These are phyloP conservation scores for Fomitopsis palustris DNA, from an alignment of 1,284 basidiomycete species.

Conservation along the genomic window DNA sequence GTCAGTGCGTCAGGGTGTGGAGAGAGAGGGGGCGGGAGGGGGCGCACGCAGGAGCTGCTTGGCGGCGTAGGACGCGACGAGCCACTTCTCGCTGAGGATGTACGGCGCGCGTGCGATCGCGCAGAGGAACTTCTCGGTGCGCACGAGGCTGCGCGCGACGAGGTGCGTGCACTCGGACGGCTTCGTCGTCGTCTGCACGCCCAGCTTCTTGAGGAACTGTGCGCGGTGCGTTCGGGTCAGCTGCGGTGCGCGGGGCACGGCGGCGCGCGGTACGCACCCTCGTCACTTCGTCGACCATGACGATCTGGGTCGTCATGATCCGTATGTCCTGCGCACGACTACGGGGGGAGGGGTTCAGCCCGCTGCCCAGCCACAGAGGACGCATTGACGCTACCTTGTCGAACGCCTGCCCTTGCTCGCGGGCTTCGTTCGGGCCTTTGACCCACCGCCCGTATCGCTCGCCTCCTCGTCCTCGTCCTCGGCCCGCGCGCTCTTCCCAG, in stretches of 20 bases:
- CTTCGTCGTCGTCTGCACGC: conserved; percentile 57
- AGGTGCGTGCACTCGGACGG: conserved; percentile 75
- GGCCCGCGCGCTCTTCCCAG: conserved; percentile 13
- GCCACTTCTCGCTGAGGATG: conserved; percentile 68
- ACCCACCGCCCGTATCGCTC: not conserved
- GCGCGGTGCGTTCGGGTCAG: not conserved
- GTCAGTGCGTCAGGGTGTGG: conserved; percentile 1
- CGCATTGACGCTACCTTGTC: not conserved
- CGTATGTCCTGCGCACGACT: conserved; percentile 26
- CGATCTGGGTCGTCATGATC: conserved; percentile 60
- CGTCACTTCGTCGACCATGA: conserved; percentile 47
- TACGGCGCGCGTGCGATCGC: conserved; percentile 60
- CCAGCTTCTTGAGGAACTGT: conserved; percentile 60
- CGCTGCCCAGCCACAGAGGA: not conserved
- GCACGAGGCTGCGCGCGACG: conserved; percentile 58
- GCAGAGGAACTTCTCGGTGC: conserved; percentile 82
- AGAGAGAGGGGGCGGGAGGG: not conserved
- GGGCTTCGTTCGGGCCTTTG: not conserved
- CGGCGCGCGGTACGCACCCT: conserved; percentile 40
- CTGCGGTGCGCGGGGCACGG: not conserved
- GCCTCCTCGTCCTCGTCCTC: conserved; percentile 10
- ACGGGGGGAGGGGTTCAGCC: not conserved
- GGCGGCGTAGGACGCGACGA: conserved; percentile 50
- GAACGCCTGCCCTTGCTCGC: not conserved
- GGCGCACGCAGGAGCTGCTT: conserved; percentile 60